Evolutionary conservation across 2,329 filamentous ascomycete genomes (phyloP).

Genomic region (Neonectria hederae): DNA sequence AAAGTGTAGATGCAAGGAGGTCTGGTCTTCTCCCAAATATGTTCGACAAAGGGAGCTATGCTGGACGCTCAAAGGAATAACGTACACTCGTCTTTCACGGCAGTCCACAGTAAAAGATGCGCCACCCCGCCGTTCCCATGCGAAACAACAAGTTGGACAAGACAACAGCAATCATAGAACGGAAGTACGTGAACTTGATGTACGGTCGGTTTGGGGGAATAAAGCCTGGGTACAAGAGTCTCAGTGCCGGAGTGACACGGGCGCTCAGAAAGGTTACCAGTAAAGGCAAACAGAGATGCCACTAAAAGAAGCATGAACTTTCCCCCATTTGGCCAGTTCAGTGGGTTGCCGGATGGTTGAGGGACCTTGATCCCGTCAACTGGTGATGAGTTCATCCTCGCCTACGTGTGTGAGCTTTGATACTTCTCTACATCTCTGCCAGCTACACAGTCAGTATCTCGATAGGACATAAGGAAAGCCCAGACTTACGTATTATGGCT

Average conservation of each 20-base stretch:
- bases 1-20: slow-evolving; percentile 43
- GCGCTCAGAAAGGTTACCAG: slow-evolving; percentile 46
- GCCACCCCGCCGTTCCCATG: no score
- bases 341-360: slow-evolving; percentile 40
- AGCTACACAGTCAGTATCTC: background rate
- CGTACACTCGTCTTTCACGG: slow-evolving; percentile 43
- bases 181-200: slow-evolving; percentile 42
- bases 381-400: background rate
- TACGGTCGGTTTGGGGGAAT: slow-evolving; percentile 37
- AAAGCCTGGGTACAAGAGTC: slow-evolving; percentile 45
- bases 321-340: slow-evolving; percentile 48
- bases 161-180: slow-evolving; percentile 40
- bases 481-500: background rate
- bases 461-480: background rate
- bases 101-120: background rate
- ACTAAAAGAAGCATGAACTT: slow-evolving; percentile 43
- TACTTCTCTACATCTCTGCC: background rate
- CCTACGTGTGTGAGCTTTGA: background rate
- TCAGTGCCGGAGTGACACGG: slow-evolving; percentile 46
- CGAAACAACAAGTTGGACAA: background rate
- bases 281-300: slow-evolving; percentile 47
- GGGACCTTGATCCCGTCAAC: background rate
- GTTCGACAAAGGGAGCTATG: slow-evolving; percentile 48
- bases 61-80: slow-evolving; percentile 48
- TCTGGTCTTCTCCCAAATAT: slow-evolving; percentile 46